A percentile compares a stretch with the other conserved stretches of the same genome.
phyloP scores from a whole-genome alignment of 257 asterid species.

The Gardenia jasminoides region DNA sequence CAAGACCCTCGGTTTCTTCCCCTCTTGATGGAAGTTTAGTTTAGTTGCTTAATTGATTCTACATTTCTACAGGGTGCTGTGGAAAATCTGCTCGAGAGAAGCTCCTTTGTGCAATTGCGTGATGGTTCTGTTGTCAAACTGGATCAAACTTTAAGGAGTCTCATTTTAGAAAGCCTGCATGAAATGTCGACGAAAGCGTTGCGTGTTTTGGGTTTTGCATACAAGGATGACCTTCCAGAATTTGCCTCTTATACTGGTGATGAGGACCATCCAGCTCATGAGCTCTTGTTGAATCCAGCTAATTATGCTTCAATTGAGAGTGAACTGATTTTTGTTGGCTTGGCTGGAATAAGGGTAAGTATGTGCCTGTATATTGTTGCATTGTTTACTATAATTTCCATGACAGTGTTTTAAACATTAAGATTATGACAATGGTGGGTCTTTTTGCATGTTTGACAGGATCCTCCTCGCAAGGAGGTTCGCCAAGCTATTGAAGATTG shows the following conservation, averaged over 20 bases:
- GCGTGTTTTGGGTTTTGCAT: conserved; percentile 94
- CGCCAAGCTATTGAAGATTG: conserved; percentile 92
- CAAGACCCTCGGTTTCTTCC: neutral
- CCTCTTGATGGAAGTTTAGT: neutral
- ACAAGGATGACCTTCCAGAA: conserved; percentile 63
- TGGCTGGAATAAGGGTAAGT: conserved; percentile 95
- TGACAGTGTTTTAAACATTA: neutral
- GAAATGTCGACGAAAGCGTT: conserved; percentile 84
- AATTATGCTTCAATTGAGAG: conserved; percentile 89
- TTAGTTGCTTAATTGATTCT: conserved; percentile 2
- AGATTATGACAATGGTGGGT: neutral
- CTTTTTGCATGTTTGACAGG: conserved; percentile 36
- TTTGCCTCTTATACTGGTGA: conserved; percentile 78
- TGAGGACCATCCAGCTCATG: conserved; percentile 95
- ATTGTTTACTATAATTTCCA: conserved; percentile 1
- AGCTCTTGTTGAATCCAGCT: conserved; percentile 77
- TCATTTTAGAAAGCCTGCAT: conserved; percentile 64
- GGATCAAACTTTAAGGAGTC: conserved; percentile 46
- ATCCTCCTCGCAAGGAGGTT: conserved; percentile 98
- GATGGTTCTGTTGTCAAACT: conserved; percentile 77
- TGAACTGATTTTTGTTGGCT: conserved; percentile 75
- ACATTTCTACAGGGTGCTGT: conserved; percentile 82
- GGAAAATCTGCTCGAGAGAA: conserved; percentile 87
- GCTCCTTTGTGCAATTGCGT: conserved; percentile 71
- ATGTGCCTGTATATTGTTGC: neutral